Percentiles rank a stretch among this genome's conserved stretches.
phyloP scores from a whole-genome alignment of 345 rosid genomes.

The Iberis pinnata region DNA sequence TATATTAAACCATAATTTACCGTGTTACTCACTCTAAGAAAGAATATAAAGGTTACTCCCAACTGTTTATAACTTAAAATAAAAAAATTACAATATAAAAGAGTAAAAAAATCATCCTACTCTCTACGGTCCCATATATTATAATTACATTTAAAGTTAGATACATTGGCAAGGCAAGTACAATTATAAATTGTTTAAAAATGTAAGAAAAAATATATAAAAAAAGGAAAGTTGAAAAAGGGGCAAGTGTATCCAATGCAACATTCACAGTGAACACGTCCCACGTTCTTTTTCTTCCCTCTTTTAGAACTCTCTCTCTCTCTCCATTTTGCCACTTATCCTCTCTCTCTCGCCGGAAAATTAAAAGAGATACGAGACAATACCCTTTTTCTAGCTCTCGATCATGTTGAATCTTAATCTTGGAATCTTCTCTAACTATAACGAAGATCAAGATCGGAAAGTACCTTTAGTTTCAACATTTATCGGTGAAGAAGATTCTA shows the following conservation, averaged over 20 bases:
- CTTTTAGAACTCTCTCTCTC: constrained; percentile 27
- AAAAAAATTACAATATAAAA: no score
- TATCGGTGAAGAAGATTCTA: constrained; percentile 11
- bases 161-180: constrained; percentile 31
- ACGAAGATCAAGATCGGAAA: constrained; percentile 28
- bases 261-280: constrained; percentile 39
- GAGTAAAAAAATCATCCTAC: constrained; percentile 14
- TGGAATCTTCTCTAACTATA: constrained; percentile 20
- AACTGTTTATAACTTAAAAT: no score
- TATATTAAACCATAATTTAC: no score
- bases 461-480: constrained; percentile 16
- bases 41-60: no score
- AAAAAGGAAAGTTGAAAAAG: constrained; percentile 14
- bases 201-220: background rate
- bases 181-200: constrained; percentile 3
- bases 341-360: constrained; percentile 15
- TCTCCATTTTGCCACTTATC: constrained; percentile 24
- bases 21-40: no score
- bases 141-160: background rate
- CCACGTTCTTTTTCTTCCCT: constrained; percentile 30
- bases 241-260: constrained; percentile 38
- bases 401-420: constrained; percentile 31
- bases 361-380: background rate
- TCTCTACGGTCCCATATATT: no score
- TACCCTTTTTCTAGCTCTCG: no score